Percentiles rank a stretch among this genome's conserved stretches.
phyloP scores from a whole-genome alignment of 169 alveolate species.

The Plasmodium vinckei region DNA sequence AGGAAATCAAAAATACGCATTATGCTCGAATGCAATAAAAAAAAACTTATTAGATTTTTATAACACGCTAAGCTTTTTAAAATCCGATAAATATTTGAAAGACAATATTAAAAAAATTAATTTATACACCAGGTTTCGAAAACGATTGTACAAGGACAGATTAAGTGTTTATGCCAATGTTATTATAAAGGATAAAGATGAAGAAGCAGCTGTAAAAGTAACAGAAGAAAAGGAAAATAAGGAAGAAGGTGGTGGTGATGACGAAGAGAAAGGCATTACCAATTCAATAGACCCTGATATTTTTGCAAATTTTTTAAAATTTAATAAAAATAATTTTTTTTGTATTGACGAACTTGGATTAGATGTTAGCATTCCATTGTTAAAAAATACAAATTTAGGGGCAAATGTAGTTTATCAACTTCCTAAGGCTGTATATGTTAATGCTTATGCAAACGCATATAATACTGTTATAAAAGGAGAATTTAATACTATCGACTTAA shows the following conservation, averaged over 20 bases:
- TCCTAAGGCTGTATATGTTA: conserved; percentile 48
- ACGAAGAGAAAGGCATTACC: conserved; percentile 17
- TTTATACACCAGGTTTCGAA: conserved; percentile 67
- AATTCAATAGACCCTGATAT: conserved; percentile 24
- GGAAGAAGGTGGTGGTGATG: conserved; percentile 39
- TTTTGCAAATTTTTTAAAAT: conserved; percentile 46
- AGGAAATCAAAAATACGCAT: conserved; percentile 66
- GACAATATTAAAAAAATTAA: conserved; percentile 63
- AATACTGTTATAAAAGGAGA: conserved; percentile 71
- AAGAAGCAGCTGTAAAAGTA: conserved; percentile 65
- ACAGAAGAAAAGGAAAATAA: conserved; percentile 32
- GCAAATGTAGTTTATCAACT: conserved; percentile 67
- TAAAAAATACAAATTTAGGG: conserved; percentile 65
- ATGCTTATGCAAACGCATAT: conserved; percentile 72
- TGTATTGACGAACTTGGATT: conserved; percentile 74
- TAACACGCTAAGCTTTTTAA: conserved; percentile 46
- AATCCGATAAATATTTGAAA: conserved; percentile 69
- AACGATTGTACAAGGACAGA: conserved; percentile 57
- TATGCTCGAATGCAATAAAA: conserved; percentile 55
- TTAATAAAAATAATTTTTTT: conserved; percentile 72
- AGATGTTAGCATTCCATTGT: conserved; percentile 54
- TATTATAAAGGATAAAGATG: conserved; percentile 63
- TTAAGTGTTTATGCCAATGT: conserved; percentile 73
- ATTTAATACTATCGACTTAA: conserved; percentile 51
- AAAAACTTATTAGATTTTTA: conserved; percentile 60